A percentile compares a stretch with the other conserved stretches of the same genome.
Evolutionary conservation across 179 eudicot species (phyloP).

Genomic region (Pouteria campechiana): DNA sequence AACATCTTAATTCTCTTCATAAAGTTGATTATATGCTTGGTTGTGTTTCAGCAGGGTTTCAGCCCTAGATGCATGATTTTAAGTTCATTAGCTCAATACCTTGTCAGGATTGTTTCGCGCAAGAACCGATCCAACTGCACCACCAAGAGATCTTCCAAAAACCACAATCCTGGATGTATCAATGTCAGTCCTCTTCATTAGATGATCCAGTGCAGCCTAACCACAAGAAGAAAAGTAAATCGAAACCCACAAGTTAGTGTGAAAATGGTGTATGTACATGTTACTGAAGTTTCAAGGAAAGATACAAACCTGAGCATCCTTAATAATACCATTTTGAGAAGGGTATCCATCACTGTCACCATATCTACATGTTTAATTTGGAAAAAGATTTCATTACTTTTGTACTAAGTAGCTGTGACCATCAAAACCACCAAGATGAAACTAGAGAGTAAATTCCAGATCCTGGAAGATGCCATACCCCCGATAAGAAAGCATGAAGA

Average conservation of each 20-base stretch:
- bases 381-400: conserved; percentile 8
- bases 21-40: no score
- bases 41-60: no score
- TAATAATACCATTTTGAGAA: conserved; percentile 81
- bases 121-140: conserved; percentile 86
- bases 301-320: conserved; percentile 67
- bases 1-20: no score
- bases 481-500: conserved; percentile 95
- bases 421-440: no score
- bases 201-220: conserved; percentile 91
- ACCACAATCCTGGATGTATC: conserved; percentile 77
- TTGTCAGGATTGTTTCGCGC: conserved; percentile 77
- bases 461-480: conserved; percentile 73
- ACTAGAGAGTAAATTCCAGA: no score
- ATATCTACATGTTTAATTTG: conserved; percentile 41
- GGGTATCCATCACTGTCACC: conserved; percentile 97
- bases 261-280: no score
- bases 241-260: neutral
- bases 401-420: no score
- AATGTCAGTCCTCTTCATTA: conserved; percentile 75
- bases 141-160: conserved; percentile 96
- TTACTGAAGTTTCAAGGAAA: no score
- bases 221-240: conserved; percentile 1
- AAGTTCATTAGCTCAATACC: no score
- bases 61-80: no score